These are phyloP conservation scores for Lachnellula arida DNA, from an alignment of 2,329 filamentous ascomycete genomes.

Conservation along the genomic window DNA sequence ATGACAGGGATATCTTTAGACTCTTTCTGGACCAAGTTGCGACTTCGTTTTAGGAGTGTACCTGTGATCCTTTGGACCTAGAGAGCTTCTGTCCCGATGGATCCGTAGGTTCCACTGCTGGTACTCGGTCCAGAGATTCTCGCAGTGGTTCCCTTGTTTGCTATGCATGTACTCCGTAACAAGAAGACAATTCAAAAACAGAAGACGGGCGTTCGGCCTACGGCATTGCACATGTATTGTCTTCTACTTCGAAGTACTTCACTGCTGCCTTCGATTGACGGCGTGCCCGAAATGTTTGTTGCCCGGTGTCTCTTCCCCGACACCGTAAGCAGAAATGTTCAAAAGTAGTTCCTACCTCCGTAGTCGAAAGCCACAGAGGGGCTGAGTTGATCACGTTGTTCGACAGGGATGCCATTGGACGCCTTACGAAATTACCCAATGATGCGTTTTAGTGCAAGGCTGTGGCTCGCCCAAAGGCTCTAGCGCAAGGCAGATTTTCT, in stretches of 20 bases:
- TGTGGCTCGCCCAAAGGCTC: slow-evolving; percentile 1
- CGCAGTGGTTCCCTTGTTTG: background rate
- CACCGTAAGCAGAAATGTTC: slow-evolving; percentile 14
- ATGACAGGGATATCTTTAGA: background rate
- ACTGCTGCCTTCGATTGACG: slow-evolving; percentile 19
- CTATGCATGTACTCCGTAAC: background rate
- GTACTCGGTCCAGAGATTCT: too few relatives aligned
- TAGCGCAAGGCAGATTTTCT: slow-evolving; percentile 17
- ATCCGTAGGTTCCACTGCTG: too few relatives aligned
- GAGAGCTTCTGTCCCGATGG: too few relatives aligned
- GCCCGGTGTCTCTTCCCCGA: background rate
- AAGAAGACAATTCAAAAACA: background rate
- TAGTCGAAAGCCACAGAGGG: slow-evolving; percentile 15
- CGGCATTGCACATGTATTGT: background rate
- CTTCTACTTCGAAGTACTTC: background rate
- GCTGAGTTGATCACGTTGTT: slow-evolving; percentile 18
- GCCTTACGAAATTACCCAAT: slow-evolving; percentile 19
- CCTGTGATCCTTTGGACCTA: background rate
- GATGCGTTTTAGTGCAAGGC: slow-evolving; percentile 10
- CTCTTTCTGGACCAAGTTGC: background rate
- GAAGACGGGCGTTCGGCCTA: background rate
- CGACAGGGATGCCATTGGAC: slow-evolving; percentile 12
- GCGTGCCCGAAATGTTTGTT: slow-evolving; percentile 13
- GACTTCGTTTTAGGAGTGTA: background rate
- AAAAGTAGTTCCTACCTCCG: too few relatives aligned